phyloP scores from a whole-genome alignment of 2,329 filamentous ascomycete genomes.

The Amesomyces nigricolor region DNA sequence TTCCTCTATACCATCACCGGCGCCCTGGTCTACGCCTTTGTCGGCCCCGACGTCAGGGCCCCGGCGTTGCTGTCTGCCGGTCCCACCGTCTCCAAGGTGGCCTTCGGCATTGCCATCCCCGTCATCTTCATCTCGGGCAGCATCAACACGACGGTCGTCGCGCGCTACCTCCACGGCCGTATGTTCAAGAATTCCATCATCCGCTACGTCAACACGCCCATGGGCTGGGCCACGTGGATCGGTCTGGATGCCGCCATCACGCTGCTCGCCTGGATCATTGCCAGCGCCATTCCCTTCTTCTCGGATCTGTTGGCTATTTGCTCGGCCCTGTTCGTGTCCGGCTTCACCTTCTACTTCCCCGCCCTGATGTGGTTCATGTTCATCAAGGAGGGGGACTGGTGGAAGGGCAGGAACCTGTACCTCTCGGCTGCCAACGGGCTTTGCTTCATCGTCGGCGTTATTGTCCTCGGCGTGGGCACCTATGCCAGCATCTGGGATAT shows the following conservation, averaged over 20 bases:
- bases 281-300: constrained; percentile 69
- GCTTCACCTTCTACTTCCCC: constrained; percentile 37
- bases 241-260: constrained; percentile 53
- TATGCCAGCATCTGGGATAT: constrained; percentile 29
- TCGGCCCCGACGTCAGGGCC: constrained; percentile 55
- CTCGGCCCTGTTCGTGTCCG: constrained; percentile 47
- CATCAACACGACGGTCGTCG: constrained; percentile 52
- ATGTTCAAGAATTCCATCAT: constrained; percentile 40
- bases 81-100: constrained; percentile 54
- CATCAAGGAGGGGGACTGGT: constrained; percentile 30
- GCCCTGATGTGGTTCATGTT: constrained; percentile 33
- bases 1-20: constrained; percentile 62
- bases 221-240: constrained; percentile 49
- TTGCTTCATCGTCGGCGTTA: constrained; percentile 26
- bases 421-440: constrained; percentile 21
- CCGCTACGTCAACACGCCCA: constrained; percentile 44
- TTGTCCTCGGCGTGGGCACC: constrained; percentile 28
- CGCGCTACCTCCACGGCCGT: constrained; percentile 43
- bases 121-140: constrained; percentile 71
- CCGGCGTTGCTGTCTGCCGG: constrained; percentile 65
- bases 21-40: constrained; percentile 63
- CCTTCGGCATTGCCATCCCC: constrained; percentile 64
- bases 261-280: constrained; percentile 63
- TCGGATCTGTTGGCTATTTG: constrained; percentile 56
- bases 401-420: constrained; percentile 23